A percentile compares a stretch with the other conserved stretches of the same genome.
Evolutionary conservation across 2,329 filamentous ascomycete species (phyloP).

Genomic region (Neofusicoccum umdonicola): DNA sequence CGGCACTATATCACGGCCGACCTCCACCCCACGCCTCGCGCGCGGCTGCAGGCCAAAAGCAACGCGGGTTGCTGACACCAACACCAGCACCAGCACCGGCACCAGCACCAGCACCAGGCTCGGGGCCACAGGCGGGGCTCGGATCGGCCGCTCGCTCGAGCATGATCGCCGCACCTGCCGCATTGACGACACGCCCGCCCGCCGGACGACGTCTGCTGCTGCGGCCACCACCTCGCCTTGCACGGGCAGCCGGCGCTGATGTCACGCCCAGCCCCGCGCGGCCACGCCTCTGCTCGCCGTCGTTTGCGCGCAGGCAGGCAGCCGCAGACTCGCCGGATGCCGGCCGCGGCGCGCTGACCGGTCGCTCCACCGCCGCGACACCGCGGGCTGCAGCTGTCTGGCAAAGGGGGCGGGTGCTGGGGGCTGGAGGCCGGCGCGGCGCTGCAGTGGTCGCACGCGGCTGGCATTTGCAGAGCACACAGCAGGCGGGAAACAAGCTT

Average conservation of each 20-base stretch:
- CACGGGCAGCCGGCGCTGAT: too few species aligned
- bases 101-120: not conserved
- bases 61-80: not conserved
- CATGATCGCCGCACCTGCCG: constrained; percentile 11
- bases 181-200: not conserved
- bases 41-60: not conserved
- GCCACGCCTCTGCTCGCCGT: not conserved
- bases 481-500: constrained; percentile 7
- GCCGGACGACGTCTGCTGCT: not conserved
- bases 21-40: not conserved
- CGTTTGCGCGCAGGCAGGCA: constrained; percentile 7
- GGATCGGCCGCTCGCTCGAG: constrained; percentile 9
- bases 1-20: not conserved
- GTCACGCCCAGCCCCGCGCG: not conserved
- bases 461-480: not conserved
- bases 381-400: too few species aligned
- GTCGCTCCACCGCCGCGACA: not conserved
- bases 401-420: too few species aligned
- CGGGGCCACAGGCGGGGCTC: not conserved
- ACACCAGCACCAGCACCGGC: too few species aligned
- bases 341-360: not conserved
- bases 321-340: not conserved
- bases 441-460: not conserved
- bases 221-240: too few species aligned
- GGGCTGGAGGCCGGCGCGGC: not conserved